Percentiles rank a stretch among this genome's conserved stretches.
Conservation (phyloP, 139 green algal genomes). For the Picochlorum sp. region DNA sequence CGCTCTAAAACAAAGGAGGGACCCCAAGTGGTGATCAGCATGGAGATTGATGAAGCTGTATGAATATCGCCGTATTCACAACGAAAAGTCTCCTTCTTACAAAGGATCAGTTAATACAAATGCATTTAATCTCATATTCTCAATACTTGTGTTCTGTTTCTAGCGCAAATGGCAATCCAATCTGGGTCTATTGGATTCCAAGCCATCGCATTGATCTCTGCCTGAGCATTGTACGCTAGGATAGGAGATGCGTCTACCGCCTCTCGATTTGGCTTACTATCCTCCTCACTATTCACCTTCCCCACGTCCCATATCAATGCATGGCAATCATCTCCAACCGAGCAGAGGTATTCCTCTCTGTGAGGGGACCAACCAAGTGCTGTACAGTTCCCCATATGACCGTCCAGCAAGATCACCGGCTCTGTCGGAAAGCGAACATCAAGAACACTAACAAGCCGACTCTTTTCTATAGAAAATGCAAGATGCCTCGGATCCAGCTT, state of each 20-base stretch:
- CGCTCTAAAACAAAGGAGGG: neutral
- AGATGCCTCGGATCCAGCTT: slow-evolving; percentile 95
- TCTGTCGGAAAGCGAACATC: slow-evolving; percentile 87
- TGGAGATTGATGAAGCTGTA: neutral
- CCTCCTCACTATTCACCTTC: neutral
- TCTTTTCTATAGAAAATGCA: slow-evolving; percentile 55
- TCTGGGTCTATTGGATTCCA: slow-evolving; percentile 77
- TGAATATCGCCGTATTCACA: too few relatives aligned
- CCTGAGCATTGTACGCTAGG: slow-evolving; percentile 79
- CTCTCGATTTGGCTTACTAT: neutral
- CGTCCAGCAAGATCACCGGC: slow-evolving; percentile 80
- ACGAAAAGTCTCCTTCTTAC: neutral
- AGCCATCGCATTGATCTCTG: slow-evolving; percentile 89
- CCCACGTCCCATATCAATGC: slow-evolving; percentile 95
- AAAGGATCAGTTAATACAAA: too few relatives aligned
- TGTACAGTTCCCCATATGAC: slow-evolving; percentile 78
- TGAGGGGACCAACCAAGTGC: slow-evolving; percentile 91
- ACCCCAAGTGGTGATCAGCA: neutral
- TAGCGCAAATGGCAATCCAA: slow-evolving; percentile 89
- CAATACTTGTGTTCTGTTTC: slow-evolving; percentile 85
- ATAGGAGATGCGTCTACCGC: slow-evolving; percentile 81
- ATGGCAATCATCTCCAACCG: slow-evolving; percentile 64
- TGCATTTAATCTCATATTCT: slow-evolving; percentile 58
- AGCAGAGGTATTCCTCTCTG: slow-evolving; percentile 85
- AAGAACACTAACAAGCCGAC: slow-evolving; percentile 65